These are phyloP conservation scores for Kurtzmaniella quercitrusa DNA, from an alignment of 1,139 yeast species.

Conservation along the genomic window DNA sequence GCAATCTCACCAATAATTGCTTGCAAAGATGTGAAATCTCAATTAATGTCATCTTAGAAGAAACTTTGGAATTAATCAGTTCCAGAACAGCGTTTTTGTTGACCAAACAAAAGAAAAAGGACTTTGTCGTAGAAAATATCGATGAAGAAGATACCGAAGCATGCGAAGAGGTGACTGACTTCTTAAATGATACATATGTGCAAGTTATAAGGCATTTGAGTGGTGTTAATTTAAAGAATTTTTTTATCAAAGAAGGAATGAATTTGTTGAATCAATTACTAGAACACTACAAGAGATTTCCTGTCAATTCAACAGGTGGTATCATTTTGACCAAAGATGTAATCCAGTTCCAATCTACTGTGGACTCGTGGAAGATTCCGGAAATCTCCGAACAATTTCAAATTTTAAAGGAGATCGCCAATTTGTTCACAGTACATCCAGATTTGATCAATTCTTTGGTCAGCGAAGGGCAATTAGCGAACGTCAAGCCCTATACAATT, in stretches of 20 bases:
- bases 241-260: slow-evolving; percentile 58
- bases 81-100: slow-evolving; percentile 47
- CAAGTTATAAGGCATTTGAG: slow-evolving; percentile 35
- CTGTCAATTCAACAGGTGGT: slow-evolving; percentile 81
- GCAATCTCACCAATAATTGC: slow-evolving; percentile 62
- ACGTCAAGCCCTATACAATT: slow-evolving; percentile 61
- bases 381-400: slow-evolving; percentile 68
- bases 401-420: slow-evolving; percentile 76
- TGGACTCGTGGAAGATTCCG: slow-evolving; percentile 67
- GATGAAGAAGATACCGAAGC: slow-evolving; percentile 65
- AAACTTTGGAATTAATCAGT: slow-evolving; percentile 48
- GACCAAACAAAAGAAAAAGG: slow-evolving; percentile 37
- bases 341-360: slow-evolving; percentile 68
- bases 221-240: slow-evolving; percentile 49
- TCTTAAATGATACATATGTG: slow-evolving; percentile 45
- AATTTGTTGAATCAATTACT: slow-evolving; percentile 57
- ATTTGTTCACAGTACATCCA: slow-evolving; percentile 74
- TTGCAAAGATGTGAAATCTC: slow-evolving; percentile 66
- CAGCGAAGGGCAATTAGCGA: slow-evolving; percentile 75
- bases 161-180: slow-evolving; percentile 58
- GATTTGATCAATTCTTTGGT: slow-evolving; percentile 70
- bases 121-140: slow-evolving; percentile 39
- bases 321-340: slow-evolving; percentile 81
- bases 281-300: slow-evolving; percentile 72
- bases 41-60: slow-evolving; percentile 61